Conservation (phyloP, 2,329 filamentous ascomycete species). For the Pseudogymnoascus sp. region DNA sequence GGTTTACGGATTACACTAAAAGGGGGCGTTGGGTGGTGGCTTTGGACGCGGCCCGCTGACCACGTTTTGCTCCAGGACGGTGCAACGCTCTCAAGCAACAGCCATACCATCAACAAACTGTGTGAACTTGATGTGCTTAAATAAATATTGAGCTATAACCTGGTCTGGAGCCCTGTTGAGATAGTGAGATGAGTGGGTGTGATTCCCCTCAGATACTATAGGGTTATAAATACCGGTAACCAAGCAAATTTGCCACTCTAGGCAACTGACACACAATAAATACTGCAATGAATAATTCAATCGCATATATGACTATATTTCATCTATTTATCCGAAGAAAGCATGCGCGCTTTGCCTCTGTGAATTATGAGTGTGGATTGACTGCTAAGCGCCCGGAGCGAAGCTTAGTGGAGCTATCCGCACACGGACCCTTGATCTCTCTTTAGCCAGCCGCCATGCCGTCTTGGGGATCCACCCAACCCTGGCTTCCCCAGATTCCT, state of each 20-base stretch:
- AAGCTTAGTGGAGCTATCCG: neutral
- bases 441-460: neutral
- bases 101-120: neutral
- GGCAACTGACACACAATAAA: neutral
- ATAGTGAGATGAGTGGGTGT: neutral
- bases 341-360: neutral
- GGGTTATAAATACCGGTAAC: neutral
- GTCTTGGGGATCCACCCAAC: neutral
- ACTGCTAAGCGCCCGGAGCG: neutral
- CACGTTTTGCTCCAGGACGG: neutral
- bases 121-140: neutral
- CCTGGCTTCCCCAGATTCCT: neutral
- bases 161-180: neutral
- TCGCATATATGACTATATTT: neutral
- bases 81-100: neutral
- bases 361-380: neutral
- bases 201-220: neutral
- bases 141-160: neutral
- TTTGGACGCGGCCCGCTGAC: neutral
- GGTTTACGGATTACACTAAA: neutral
- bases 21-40: neutral
- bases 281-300: neutral
- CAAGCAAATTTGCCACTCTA: neutral
- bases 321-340: neutral
- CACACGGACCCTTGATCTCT: neutral